Conservation (phyloP, 2,329 filamentous ascomycete species). For the Epichloe sibirici region DNA sequence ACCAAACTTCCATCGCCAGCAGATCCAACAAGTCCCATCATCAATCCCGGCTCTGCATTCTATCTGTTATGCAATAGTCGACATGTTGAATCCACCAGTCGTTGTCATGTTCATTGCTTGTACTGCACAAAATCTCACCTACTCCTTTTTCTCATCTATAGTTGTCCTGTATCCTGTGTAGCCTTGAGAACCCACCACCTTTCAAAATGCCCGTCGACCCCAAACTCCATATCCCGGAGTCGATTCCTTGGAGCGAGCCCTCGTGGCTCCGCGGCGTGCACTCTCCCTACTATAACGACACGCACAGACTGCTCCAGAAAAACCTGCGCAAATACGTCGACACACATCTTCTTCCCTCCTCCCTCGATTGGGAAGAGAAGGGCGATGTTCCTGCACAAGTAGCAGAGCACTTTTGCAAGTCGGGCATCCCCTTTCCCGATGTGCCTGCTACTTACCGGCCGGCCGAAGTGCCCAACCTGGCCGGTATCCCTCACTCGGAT, state of each 20-base stretch:
- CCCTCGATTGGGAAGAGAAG: slow-evolving; percentile 51
- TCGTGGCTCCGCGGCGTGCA: slow-evolving; percentile 16
- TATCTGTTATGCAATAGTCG: neutral
- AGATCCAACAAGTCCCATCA: neutral
- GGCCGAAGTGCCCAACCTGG: slow-evolving; percentile 17
- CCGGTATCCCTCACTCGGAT: slow-evolving; percentile 31
- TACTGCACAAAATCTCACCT: neutral
- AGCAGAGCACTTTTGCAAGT: slow-evolving; percentile 22
- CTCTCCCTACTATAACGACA: slow-evolving; percentile 49
- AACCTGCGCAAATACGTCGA: slow-evolving; percentile 47
- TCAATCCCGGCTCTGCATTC: neutral
- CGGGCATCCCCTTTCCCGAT: slow-evolving; percentile 26
- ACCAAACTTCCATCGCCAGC: neutral
- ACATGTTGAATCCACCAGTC: neutral
- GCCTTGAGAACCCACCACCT: too few species aligned
- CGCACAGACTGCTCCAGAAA: slow-evolving; percentile 45
- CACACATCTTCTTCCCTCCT: slow-evolving; percentile 41
- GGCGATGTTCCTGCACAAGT: slow-evolving; percentile 35
- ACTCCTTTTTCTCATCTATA: too few species aligned
- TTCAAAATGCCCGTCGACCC: slow-evolving; percentile 10
- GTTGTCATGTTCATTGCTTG: neutral
- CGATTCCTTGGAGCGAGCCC: slow-evolving; percentile 15
- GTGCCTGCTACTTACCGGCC: slow-evolving; percentile 25
- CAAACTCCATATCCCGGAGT: slow-evolving; percentile 11
- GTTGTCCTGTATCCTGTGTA: too few species aligned